phyloP scores from a whole-genome alignment of 1,284 basidiomycete genomes.

The Kwoniella shivajii region DNA sequence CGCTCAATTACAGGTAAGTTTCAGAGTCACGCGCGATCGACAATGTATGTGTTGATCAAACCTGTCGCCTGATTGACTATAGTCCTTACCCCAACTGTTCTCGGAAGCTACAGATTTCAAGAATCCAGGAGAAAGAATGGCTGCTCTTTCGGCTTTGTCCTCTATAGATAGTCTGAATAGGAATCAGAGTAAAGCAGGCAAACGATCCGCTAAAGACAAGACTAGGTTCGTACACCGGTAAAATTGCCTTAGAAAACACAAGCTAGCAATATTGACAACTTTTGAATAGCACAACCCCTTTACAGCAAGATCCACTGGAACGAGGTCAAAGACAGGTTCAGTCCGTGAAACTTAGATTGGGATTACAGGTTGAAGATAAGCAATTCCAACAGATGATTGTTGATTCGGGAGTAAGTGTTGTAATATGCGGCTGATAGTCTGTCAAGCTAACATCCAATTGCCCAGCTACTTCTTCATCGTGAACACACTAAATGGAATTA shows the following conservation, averaged over 20 bases:
- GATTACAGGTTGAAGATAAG: conserved; percentile 91
- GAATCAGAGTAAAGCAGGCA: conserved; percentile 58
- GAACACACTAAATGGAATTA: conserved; percentile 93
- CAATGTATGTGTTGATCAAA: too few species aligned
- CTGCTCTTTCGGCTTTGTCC: conserved; percentile 81
- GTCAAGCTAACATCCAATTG: conserved; percentile 4
- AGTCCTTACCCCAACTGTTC: conserved; percentile 86
- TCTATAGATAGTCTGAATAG: conserved; percentile 91
- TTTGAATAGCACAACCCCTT: conserved; percentile 70
- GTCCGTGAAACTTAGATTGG: conserved; percentile 81
- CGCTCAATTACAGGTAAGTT: conserved; percentile 75
- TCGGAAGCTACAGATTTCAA: conserved; percentile 76
- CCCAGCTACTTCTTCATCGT: conserved; percentile 78
- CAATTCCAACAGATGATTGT: conserved; percentile 79
- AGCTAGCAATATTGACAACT: too few species aligned
- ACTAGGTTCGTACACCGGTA: conserved; percentile 9
- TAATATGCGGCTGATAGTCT: not conserved
- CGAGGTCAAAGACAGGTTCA: conserved; percentile 89
- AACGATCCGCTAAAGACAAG: conserved; percentile 14
- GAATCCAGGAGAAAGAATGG: conserved; percentile 63
- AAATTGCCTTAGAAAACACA: not conserved
- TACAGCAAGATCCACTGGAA: conserved; percentile 75
- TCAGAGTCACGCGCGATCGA: too few species aligned
- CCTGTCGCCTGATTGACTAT: too few species aligned
- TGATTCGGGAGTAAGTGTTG: conserved; percentile 70